Conservation (phyloP, 768 basidiomycete species). For the Russula olivacea region DNA sequence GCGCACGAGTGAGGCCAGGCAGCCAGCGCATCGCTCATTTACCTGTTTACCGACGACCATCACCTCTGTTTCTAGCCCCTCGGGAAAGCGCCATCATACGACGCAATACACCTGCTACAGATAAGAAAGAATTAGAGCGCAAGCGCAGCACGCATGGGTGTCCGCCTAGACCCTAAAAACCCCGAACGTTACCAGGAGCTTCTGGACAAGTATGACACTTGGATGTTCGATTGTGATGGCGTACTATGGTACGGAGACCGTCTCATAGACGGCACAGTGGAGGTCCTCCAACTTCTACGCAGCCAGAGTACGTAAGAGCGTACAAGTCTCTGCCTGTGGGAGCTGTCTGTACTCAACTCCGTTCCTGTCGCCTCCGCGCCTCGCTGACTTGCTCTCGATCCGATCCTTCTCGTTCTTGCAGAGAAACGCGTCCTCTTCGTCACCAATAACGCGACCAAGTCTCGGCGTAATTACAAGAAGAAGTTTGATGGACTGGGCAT, state of each 20-base stretch:
- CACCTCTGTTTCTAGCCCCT: slow-evolving; percentile 6
- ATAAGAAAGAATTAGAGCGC: slow-evolving; percentile 4
- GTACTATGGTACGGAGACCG: slow-evolving; percentile 87
- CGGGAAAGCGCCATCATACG: background rate
- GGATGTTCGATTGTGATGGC: slow-evolving; percentile 95
- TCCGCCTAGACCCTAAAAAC: slow-evolving; percentile 18
- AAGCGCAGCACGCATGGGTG: slow-evolving; percentile 14
- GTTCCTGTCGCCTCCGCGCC: slow-evolving; percentile 12
- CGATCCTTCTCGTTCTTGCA: slow-evolving; percentile 9
- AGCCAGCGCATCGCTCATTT: background rate
- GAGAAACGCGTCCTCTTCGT: slow-evolving; percentile 78
- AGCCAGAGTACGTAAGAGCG: slow-evolving; percentile 50
- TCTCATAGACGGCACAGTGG: slow-evolving; percentile 68
- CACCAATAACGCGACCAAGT: slow-evolving; percentile 97
- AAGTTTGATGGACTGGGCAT: slow-evolving; percentile 91
- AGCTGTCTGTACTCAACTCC: background rate
- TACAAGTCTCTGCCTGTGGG: background rate
- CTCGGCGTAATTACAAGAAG: slow-evolving; percentile 75
- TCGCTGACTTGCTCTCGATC: slow-evolving; percentile 9
- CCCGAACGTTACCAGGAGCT: slow-evolving; percentile 35
- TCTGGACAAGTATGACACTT: slow-evolving; percentile 73
- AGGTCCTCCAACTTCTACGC: slow-evolving; percentile 70
- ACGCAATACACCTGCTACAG: background rate
- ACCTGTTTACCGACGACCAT: background rate
- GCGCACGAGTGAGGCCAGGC: background rate